Evolutionary conservation across 164 flowering plant genomes (phyloP).

Genomic region (Pachysandra terminalis): DNA sequence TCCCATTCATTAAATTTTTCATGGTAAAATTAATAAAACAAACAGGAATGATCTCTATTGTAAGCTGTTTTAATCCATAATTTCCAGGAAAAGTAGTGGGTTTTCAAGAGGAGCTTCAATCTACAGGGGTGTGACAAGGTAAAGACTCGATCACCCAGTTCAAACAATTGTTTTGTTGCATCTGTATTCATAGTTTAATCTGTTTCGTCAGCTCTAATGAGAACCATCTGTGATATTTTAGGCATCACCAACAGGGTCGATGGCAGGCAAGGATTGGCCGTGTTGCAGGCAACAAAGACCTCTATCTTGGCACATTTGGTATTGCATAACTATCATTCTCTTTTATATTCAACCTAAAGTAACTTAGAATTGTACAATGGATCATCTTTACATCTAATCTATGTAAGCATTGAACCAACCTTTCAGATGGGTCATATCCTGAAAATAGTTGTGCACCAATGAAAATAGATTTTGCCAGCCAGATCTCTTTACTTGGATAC

Average conservation of each 20-base stretch:
- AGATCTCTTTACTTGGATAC: too few relatives aligned
- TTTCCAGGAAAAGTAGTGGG: slow-evolving; percentile 67
- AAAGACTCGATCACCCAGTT: background rate
- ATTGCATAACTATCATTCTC: too few relatives aligned
- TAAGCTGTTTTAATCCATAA: background rate
- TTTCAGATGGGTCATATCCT: too few relatives aligned
- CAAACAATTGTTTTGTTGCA: too few relatives aligned
- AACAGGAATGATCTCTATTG: background rate
- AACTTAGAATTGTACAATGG: too few relatives aligned
- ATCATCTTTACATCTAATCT: too few relatives aligned
- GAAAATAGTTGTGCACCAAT: too few relatives aligned
- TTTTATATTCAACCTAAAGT: too few relatives aligned
- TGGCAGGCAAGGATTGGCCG: slow-evolving; percentile 97
- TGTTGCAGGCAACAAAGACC: slow-evolving; percentile 87
- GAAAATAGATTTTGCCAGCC: too few relatives aligned
- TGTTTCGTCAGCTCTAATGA: too few relatives aligned
- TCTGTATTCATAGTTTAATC: too few relatives aligned
- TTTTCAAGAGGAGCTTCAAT: slow-evolving; percentile 79
- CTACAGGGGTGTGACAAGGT: slow-evolving; percentile 79
- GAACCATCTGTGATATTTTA: slow-evolving; percentile 9
- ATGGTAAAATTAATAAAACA: background rate
- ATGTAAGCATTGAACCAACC: too few relatives aligned
- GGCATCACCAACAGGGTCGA: slow-evolving; percentile 94
- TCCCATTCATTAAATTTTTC: background rate
- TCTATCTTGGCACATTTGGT: slow-evolving; percentile 91